These are phyloP conservation scores for Erodium moschatum DNA, from an alignment of 441 rosid species.

Conservation along the genomic window DNA sequence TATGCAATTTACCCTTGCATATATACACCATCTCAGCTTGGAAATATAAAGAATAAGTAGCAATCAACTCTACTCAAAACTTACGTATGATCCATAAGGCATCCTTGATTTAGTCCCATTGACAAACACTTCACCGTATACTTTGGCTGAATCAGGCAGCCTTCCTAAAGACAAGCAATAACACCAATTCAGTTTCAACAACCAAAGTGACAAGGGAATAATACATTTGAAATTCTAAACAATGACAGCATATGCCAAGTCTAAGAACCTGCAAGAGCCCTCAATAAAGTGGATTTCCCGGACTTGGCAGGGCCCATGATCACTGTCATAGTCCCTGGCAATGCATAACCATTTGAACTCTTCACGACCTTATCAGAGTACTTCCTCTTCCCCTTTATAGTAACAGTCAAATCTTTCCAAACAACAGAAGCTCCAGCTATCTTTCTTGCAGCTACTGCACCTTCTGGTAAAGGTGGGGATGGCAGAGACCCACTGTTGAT, in stretches of 20 bases:
- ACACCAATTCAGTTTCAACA: conserved; percentile 17
- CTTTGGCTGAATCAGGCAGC: conserved; percentile 61
- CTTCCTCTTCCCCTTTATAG: conserved; percentile 76
- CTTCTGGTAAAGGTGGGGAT: conserved; percentile 63
- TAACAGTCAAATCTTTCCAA: conserved; percentile 92
- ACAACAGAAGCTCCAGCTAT: conserved; percentile 82
- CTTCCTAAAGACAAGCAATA: conserved; percentile 48
- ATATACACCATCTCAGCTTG: no score
- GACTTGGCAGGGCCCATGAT: conserved; percentile 99
- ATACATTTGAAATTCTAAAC: not conserved
- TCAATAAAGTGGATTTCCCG: conserved; percentile 82
- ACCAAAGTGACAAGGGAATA: not conserved
- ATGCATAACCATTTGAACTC: conserved; percentile 89
- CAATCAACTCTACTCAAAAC: conserved; percentile 25
- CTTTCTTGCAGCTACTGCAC: conserved; percentile 49
- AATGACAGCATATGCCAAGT: conserved; percentile 9
- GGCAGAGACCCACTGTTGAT: conserved; percentile 79
- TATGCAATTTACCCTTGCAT: no score
- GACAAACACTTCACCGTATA: conserved; percentile 80
- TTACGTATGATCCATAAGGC: conserved; percentile 92
- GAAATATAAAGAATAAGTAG: not conserved
- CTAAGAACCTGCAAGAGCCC: conserved; percentile 81
- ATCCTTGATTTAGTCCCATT: conserved; percentile 59
- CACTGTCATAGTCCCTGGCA: conserved; percentile 94
- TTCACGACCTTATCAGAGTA: conserved; percentile 87